Evolutionary conservation across 2,329 filamentous ascomycete genomes (phyloP).

Genomic region (Chrysosphaeria jannelii): DNA sequence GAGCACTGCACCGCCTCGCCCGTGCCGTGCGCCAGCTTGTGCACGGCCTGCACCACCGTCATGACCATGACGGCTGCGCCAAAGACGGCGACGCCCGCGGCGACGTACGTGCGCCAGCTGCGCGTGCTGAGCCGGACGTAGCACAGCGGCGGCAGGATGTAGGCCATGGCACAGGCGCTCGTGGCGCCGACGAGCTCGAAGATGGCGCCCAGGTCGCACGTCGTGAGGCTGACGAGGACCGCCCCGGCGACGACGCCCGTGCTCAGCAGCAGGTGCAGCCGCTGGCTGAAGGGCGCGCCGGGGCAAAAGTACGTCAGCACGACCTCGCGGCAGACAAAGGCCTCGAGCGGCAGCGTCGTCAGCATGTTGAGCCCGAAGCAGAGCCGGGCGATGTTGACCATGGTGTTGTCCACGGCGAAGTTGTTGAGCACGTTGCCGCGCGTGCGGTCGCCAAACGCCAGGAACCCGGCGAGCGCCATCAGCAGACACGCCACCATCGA

Average conservation of each 20-base stretch:
- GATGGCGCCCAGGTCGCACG: conserved; percentile 77
- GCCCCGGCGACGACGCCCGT: conserved; percentile 54
- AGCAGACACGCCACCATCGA: conserved; percentile 76
- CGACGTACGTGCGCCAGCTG: conserved; percentile 42
- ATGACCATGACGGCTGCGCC: conserved; percentile 56
- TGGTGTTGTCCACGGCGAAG: conserved; percentile 64
- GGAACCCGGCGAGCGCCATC: conserved; percentile 69
- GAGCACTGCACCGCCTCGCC: conserved; percentile 3
- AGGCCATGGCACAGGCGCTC: conserved; percentile 75
- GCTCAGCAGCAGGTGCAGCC: conserved; percentile 64
- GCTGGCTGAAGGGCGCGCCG: conserved; percentile 44
- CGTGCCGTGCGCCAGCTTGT: conserved; percentile 24
- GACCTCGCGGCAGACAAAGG: conserved; percentile 89
- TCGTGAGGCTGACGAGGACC: conserved; percentile 49
- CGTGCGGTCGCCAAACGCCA: conserved; percentile 78
- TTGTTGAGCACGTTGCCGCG: conserved; percentile 95
- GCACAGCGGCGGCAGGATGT: conserved; percentile 81
- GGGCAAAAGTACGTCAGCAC: conserved; percentile 63
- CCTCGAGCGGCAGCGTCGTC: conserved; percentile 82
- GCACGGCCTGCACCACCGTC: conserved; percentile 40
- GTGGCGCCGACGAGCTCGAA: conserved; percentile 93
- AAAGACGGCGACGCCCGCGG: conserved; percentile 45
- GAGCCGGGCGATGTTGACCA: conserved; percentile 83
- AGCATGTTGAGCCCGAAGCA: conserved; percentile 98
- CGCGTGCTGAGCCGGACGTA: conserved; percentile 74